Evolutionary conservation across 2,329 filamentous ascomycete species (phyloP).

Genomic region (Alternaria sp.): DNA sequence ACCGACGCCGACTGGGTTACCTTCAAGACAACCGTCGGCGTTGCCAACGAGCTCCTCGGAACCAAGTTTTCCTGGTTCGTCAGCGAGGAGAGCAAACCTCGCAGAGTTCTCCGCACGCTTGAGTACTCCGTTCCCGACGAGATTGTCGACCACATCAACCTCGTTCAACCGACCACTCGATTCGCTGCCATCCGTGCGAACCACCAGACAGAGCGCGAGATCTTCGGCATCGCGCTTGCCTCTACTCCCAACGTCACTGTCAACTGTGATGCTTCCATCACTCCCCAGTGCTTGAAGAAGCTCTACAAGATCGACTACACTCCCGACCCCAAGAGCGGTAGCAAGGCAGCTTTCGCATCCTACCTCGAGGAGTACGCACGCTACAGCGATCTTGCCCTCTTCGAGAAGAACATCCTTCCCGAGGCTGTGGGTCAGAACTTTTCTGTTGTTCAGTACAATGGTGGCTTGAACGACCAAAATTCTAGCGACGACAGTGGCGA

Average conservation of each 20-base stretch:
- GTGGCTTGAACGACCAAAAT: slow-evolving; percentile 36
- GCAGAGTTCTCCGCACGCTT: slow-evolving; percentile 55
- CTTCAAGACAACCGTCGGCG: slow-evolving; percentile 52
- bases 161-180: slow-evolving; percentile 62
- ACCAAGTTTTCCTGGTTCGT: slow-evolving; percentile 59
- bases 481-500: slow-evolving; percentile 53
- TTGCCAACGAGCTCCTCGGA: slow-evolving; percentile 57
- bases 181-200: slow-evolving; percentile 53
- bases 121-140: slow-evolving; percentile 54
- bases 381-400: slow-evolving; percentile 57
- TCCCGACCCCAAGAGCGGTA: slow-evolving; percentile 56
- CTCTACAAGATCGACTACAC: slow-evolving; percentile 62
- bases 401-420: slow-evolving; percentile 52
- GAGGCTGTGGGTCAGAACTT: slow-evolving; percentile 56
- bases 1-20: slow-evolving; percentile 51
- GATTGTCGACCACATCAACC: slow-evolving; percentile 53
- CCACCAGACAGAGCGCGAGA: slow-evolving; percentile 31
- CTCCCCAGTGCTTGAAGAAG: slow-evolving; percentile 59
- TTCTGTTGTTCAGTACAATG: slow-evolving; percentile 46
- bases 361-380: slow-evolving; percentile 63
- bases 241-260: slow-evolving; percentile 27
- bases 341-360: slow-evolving; percentile 60
- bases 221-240: slow-evolving; percentile 27
- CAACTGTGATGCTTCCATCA: slow-evolving; percentile 46
- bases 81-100: slow-evolving; percentile 48